Evolutionary conservation across 176 grass and related monocot species (phyloP).

Genomic region (Bonia amplexicaulis): DNA sequence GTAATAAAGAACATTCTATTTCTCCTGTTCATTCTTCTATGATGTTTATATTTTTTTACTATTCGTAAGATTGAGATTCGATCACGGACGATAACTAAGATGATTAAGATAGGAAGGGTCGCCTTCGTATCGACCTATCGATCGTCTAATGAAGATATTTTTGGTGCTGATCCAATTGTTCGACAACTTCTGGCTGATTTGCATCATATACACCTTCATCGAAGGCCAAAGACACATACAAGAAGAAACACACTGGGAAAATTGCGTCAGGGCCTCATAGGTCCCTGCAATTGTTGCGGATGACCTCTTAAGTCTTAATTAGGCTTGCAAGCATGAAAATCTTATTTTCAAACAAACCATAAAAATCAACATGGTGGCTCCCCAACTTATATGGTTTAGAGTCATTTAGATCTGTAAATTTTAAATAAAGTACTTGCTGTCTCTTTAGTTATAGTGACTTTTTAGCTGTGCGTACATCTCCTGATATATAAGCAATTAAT

Average conservation of each 20-base stretch:
- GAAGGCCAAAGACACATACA: neutral
- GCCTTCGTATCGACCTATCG: neutral
- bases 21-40: no score
- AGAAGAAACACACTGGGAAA: neutral
- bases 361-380: neutral
- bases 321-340: neutral
- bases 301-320: neutral
- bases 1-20: no score
- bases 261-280: neutral
- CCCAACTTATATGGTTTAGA: neutral
- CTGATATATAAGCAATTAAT: no score
- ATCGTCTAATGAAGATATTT: neutral
- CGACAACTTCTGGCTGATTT: neutral
- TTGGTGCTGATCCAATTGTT: constrained; percentile 8
- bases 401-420: no score
- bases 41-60: no score
- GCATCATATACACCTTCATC: neutral
- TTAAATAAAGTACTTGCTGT: neutral
- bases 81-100: neutral
- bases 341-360: neutral
- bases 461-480: no score
- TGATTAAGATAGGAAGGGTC: neutral
- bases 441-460: neutral
- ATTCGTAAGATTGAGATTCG: no score
- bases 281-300: neutral